These are phyloP conservation scores for Echria macrotheca DNA, from an alignment of 495 filamentous ascomycete species.

Conservation along the genomic window DNA sequence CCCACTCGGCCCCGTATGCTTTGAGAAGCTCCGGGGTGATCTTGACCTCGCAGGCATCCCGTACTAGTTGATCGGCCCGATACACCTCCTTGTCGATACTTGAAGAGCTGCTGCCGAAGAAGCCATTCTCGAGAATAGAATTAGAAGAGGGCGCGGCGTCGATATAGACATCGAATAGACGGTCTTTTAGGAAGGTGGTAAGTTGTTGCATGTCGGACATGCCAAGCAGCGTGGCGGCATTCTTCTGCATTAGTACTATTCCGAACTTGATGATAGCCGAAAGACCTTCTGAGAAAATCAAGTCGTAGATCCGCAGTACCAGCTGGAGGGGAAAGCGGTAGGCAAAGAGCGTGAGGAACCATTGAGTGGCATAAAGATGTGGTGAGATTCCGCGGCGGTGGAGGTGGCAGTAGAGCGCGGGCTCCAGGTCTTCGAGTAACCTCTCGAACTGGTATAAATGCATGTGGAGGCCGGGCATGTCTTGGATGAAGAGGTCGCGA, in stretches of 20 bases:
- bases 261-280: conserved; percentile 91
- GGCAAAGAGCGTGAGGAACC: conserved; percentile 98
- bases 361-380: conserved; percentile 94
- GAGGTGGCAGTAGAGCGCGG: conserved; percentile 91
- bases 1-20: conserved; percentile 82
- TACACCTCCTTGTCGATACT: conserved; percentile 93
- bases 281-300: conserved; percentile 91
- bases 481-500: conserved; percentile 87
- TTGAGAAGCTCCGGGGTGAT: conserved; percentile 76
- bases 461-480: conserved; percentile 94
- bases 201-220: conserved; percentile 88
- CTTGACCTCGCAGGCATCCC: conserved; percentile 86
- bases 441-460: conserved; percentile 94
- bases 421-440: conserved; percentile 88
- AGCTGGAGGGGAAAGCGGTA: conserved; percentile 97
- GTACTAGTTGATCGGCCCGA: conserved; percentile 85
- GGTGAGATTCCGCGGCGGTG: conserved; percentile 81
- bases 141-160: conserved; percentile 82
- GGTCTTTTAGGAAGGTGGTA: conserved; percentile 86
- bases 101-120: conserved; percentile 83
- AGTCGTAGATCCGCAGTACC: conserved; percentile 92
- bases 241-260: conserved; percentile 92
- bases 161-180: conserved; percentile 93
- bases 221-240: conserved; percentile 65
- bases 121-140: conserved; percentile 90